Evolutionary conservation across 78 protist species (phyloP), one percentile per base, ranked within the genome.

Genomic region (Guillardia theta): DNA sequence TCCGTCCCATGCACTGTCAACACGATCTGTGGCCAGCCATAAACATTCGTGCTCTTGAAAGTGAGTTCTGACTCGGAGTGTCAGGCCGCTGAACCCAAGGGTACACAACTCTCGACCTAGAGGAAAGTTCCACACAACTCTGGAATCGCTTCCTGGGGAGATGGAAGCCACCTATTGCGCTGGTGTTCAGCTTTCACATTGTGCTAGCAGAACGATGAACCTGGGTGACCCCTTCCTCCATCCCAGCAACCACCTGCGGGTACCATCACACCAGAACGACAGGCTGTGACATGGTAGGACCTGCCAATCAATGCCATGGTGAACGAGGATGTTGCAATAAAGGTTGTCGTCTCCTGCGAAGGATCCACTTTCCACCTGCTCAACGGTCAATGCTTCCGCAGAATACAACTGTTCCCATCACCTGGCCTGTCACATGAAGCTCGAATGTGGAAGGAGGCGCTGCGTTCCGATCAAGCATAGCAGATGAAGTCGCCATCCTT

Each of bases 121-220:
- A 24, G 90, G 90, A 8, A 78, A 78, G 90, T 78, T 78, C 90
- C 90, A 78, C 18, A 78, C 90, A 37, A 78, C 90, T 78, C 44
- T 78, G 44, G 45, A 24, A 45, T 24, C 18, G 43, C 83, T 70
- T 18, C 90, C 90, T 18, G 90, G n/a, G 8, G 90, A 30, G 22
- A 78, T 50, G 19, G 90, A 78, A 18, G 90, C 90, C 8, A 78
- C 45, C n/a, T n/a, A n/a, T n/a, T n/a, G n/a, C n/a, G n/a, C n/a
- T n/a, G n/a, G n/a, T n/a, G n/a, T n/a, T n/a, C n/a, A n/a, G n/a
- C n/a, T n/a, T n/a, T n/a, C n/a, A n/a, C n/a, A n/a, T n/a, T n/a
- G n/a, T n/a, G n/a, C n/a, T n/a, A n/a, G n/a, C n/a, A n/a, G n/a
- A n/a, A n/a, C n/a, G n/a, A n/a, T n/a, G n/a, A n/a, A n/a, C n/a